Evolutionary conservation across 2,329 filamentous ascomycete genomes (phyloP).

Genomic region (Diplocarpon mali): DNA sequence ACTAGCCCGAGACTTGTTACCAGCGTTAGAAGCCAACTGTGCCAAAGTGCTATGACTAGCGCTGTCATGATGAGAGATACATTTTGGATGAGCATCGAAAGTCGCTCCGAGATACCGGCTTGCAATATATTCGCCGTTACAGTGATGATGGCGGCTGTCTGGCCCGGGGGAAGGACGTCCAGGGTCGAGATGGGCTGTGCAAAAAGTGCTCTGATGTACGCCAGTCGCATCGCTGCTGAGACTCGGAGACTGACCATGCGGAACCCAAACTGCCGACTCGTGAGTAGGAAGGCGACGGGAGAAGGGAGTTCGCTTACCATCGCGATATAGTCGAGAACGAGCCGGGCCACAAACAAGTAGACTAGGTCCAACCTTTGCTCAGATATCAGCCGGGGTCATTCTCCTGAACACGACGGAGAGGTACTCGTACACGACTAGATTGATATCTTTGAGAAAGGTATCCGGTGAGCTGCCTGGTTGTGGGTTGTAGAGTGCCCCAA

Average conservation of each 20-base stretch:
- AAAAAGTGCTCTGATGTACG: constrained; percentile 52
- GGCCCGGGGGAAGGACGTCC: constrained; percentile 48
- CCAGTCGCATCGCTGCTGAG: constrained; percentile 48
- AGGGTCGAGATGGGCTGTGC: constrained; percentile 56
- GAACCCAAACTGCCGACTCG: constrained; percentile 38
- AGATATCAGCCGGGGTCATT: neutral
- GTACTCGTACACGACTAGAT: constrained; percentile 34
- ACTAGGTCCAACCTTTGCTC: constrained; percentile 51
- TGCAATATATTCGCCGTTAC: constrained; percentile 53
- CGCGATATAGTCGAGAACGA: constrained; percentile 50
- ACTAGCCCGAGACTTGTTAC: constrained; percentile 46
- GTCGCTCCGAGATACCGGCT: constrained; percentile 52
- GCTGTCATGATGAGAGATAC: constrained; percentile 40
- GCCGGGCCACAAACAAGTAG: constrained; percentile 57
- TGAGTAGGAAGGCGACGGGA: neutral
- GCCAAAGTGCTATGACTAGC: constrained; percentile 43
- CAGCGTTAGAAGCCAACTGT: constrained; percentile 47
- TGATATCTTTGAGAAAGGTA: constrained; percentile 33
- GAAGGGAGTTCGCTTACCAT: constrained; percentile 25
- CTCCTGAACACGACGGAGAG: neutral
- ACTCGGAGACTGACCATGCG: constrained; percentile 51
- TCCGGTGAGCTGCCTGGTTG: constrained; percentile 27
- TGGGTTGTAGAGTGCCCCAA: constrained; percentile 32
- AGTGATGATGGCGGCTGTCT: constrained; percentile 40
- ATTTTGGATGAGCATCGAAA: constrained; percentile 48